A percentile compares a stretch with the other conserved stretches of the same genome.
phyloP scores from a whole-genome alignment of 192 early-diverging fungal species.

The Chytriomyces sp. region DNA sequence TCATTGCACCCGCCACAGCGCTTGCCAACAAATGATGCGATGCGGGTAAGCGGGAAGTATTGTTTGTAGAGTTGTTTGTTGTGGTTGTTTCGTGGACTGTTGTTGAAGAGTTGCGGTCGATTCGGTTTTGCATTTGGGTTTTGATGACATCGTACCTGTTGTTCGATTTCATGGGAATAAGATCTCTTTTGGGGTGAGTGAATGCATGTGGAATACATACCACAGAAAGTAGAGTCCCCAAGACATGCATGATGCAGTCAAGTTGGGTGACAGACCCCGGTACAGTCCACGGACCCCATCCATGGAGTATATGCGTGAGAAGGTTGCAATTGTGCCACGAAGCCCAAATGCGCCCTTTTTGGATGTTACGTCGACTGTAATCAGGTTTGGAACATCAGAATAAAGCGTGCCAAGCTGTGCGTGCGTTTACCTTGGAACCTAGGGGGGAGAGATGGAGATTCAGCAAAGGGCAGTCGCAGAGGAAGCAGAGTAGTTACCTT shows the following conservation, averaged over 20 bases:
- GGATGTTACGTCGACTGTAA: slow-evolving; percentile 36
- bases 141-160: slow-evolving; percentile 69
- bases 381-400: slow-evolving; percentile 12
- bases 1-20: slow-evolving; percentile 79
- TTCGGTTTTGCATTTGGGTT: slow-evolving; percentile 54
- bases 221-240: slow-evolving; percentile 99
- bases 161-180: neutral
- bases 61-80: slow-evolving; percentile 1
- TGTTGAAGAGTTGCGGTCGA: slow-evolving; percentile 2
- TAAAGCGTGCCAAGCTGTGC: neutral
- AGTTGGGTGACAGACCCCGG: slow-evolving; percentile 86
- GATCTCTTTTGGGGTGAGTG: slow-evolving; percentile 48
- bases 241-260: slow-evolving; percentile 86
- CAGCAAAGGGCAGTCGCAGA: slow-evolving; percentile 1
- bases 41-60: slow-evolving; percentile 66
- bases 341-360: slow-evolving; percentile 37
- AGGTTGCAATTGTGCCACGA: slow-evolving; percentile 59
- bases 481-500: neutral
- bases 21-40: slow-evolving; percentile 82
- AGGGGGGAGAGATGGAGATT: neutral
- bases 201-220: slow-evolving; percentile 53
- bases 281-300: slow-evolving; percentile 80
- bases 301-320: slow-evolving; percentile 11
- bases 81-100: neutral
- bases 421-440: slow-evolving; percentile 26